Conservation (phyloP, 2,329 filamentous ascomycete species). For the Botrytis porri region DNA sequence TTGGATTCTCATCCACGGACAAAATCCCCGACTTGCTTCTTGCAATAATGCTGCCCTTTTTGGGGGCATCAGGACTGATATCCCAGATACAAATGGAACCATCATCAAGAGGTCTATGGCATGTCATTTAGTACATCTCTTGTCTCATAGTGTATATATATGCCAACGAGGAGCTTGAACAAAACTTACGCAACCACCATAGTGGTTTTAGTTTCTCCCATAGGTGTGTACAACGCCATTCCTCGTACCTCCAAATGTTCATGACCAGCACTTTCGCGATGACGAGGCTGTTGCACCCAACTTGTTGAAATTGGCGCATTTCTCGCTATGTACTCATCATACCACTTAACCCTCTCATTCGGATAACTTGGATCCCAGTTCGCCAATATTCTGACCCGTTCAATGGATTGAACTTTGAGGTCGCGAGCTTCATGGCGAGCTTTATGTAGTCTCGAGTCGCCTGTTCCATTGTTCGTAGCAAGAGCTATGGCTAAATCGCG, state of each 20-base stretch:
- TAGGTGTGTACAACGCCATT: slow-evolving; percentile 62
- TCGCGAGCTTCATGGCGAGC: slow-evolving; percentile 29
- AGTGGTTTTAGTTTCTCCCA: slow-evolving; percentile 50
- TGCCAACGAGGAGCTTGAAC: not conserved
- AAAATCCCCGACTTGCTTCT: slow-evolving; percentile 67
- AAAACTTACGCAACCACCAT: slow-evolving; percentile 57
- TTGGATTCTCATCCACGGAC: slow-evolving; percentile 51
- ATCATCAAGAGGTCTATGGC: slow-evolving; percentile 65
- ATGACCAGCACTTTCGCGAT: slow-evolving; percentile 43
- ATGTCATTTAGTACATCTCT: not conserved
- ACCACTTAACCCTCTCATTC: slow-evolving; percentile 74
- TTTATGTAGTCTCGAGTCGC: slow-evolving; percentile 30
- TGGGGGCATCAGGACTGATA: slow-evolving; percentile 53
- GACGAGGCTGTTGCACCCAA: slow-evolving; percentile 69
- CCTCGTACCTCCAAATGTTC: slow-evolving; percentile 67
- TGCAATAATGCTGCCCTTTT: slow-evolving; percentile 61
- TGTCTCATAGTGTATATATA: not conserved
- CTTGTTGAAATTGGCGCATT: slow-evolving; percentile 69
- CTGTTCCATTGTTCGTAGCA: slow-evolving; percentile 32
- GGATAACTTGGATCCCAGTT: slow-evolving; percentile 83
- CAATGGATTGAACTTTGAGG: slow-evolving; percentile 34
- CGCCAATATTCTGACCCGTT: slow-evolving; percentile 58
- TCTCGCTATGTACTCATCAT: slow-evolving; percentile 82
- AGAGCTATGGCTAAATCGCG: slow-evolving; percentile 35
- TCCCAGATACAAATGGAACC: slow-evolving; percentile 89